Base-by-base conservation (phyloP, 257 asterid genomes). In the Primulina tabacum region DNA sequence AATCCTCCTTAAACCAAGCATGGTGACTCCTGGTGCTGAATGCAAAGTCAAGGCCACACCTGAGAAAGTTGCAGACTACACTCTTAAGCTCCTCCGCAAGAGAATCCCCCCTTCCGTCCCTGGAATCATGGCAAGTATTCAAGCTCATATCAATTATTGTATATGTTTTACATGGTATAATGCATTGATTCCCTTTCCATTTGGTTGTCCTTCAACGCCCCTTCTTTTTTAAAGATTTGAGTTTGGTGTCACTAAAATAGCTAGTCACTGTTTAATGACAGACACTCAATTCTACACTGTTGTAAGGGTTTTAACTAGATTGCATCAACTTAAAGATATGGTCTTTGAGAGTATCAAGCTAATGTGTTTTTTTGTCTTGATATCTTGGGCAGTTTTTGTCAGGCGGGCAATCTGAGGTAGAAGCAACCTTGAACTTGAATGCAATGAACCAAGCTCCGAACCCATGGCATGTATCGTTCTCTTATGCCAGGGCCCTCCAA, bases 381-480 rank as follows among this genome's bases (percentile, higher is more conserved):
- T 32, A 7, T 35, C 53, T 40, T 35, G 72, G 1, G 63, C 86
- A 88, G 95, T 86, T 88, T 73, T 86, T 88, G 85, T 88, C 95
- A 12, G 95, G 95, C 43, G 95, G 95, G 37, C 95, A 88, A 75
- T 88, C 95, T 2, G 95, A 88, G 80, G 95, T 88, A 40, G 95
- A 88, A 78, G 95, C 92, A 0, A 88, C 95, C 38, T 73, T 86
- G 69, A 88, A 88, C 86, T 75, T 88, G 87, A 88, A 88, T 16
- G 95, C 95, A 8, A 88, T 88, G 95, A 88, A 88, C 86, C 95
- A 88, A 78, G 68, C 92, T 57, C 84, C 95, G 18, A 88, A 84
- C 87, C 95, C 92, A 1, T 88, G 93, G 93, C 96, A 86, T 72
- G 91, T 87, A 21, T 89, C 96, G 0, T 84, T 88, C 85, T 86